phyloP scores from a whole-genome alignment of 176 grass and related monocot species.

The Eragrostis curvula region DNA sequence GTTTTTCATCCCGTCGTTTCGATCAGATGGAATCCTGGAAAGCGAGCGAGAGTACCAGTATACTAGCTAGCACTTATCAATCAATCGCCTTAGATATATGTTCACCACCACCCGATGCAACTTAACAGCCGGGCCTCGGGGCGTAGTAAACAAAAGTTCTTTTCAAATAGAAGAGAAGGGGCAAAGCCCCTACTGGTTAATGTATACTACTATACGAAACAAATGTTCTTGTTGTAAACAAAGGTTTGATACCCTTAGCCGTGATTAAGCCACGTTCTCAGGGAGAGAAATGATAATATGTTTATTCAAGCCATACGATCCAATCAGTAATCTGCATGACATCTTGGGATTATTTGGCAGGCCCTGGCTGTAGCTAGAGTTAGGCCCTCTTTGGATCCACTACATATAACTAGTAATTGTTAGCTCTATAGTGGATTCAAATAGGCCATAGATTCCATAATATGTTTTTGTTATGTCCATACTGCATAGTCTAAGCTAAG shows the following conservation, averaged over 20 bases:
- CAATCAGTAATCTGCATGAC: neutral
- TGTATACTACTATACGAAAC: too few relatives aligned
- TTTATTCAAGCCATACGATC: neutral
- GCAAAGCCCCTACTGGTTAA: too few relatives aligned
- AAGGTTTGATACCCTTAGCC: slow-evolving; percentile 8
- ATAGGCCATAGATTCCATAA: too few relatives aligned
- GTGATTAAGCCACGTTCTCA: slow-evolving; percentile 21
- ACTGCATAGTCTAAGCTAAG: too few relatives aligned
- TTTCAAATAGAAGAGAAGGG: too few relatives aligned
- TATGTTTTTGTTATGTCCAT: too few relatives aligned
- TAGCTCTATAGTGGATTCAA: too few relatives aligned
- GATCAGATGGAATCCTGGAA: slow-evolving; percentile 32
- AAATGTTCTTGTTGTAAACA: neutral
- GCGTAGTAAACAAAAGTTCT: slow-evolving; percentile 27
- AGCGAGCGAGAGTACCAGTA: neutral
- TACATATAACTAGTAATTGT: too few relatives aligned
- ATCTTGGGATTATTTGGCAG: neutral
- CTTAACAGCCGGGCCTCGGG: slow-evolving; percentile 18
- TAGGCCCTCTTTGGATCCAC: neutral
- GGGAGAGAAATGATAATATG: neutral
- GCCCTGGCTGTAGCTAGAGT: neutral
- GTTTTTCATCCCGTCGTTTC: slow-evolving; percentile 20
- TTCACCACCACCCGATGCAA: neutral
- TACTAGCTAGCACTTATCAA: neutral
- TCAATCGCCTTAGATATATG: neutral